Percentiles rank a stretch among this genome's conserved stretches.
Conservation (phyloP, 2,329 filamentous ascomycete genomes). For the Microsporum canis region DNA sequence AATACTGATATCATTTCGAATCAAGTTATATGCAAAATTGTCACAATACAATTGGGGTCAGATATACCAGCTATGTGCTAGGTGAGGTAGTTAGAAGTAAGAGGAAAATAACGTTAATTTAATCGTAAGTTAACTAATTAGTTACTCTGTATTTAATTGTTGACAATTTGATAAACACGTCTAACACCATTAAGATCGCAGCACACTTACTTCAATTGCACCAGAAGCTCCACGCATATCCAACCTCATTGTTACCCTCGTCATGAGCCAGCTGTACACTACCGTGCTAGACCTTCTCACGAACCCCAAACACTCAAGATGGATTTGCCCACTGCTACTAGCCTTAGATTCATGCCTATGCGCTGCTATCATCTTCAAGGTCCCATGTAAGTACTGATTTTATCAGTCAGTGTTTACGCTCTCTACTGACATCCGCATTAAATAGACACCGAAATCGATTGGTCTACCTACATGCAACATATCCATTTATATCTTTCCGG, state of each 20-base stretch:
- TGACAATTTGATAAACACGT: background rate
- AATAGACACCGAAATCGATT: constrained; percentile 93
- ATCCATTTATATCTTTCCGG: constrained; percentile 66
- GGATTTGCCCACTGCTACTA: constrained; percentile 57
- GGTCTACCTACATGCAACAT: constrained; percentile 94
- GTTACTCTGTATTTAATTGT: background rate
- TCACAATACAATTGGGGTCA: too few relatives aligned
- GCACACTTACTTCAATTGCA: background rate
- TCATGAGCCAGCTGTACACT: constrained; percentile 15
- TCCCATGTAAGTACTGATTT: constrained; percentile 56
- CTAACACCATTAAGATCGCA: background rate
- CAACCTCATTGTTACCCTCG: background rate
- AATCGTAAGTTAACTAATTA: too few relatives aligned
- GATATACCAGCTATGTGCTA: too few relatives aligned
- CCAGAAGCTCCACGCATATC: background rate
- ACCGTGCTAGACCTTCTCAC: constrained; percentile 34
- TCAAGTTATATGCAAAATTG: too few relatives aligned
- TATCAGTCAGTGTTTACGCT: background rate
- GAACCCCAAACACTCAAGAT: constrained; percentile 48
- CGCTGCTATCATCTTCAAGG: constrained; percentile 61
- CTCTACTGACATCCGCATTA: constrained; percentile 18
- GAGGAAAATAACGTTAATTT: background rate
- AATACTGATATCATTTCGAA: background rate
- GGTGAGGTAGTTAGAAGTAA: too few relatives aligned
- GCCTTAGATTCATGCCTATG: constrained; percentile 61